Percentiles rank a stretch among this genome's conserved stretches.
phyloP scores from a whole-genome alignment of 768 basidiomycete species.

The Imleria badia region DNA sequence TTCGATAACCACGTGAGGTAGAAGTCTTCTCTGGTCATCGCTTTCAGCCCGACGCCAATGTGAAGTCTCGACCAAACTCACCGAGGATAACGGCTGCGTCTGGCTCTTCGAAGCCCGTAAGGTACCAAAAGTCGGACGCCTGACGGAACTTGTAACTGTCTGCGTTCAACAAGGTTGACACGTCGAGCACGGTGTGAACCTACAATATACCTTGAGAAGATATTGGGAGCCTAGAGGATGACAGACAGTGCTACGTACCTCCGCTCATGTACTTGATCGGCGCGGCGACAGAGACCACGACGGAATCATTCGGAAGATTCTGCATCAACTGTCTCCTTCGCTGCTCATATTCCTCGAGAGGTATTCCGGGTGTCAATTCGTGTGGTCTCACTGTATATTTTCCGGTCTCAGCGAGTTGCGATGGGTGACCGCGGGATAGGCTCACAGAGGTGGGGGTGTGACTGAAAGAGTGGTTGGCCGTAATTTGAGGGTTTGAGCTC shows the following conservation, averaged over 20 bases:
- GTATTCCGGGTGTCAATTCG: slow-evolving; percentile 84
- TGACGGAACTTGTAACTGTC: slow-evolving; percentile 93
- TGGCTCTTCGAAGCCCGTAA: slow-evolving; percentile 95
- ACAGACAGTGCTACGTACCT: slow-evolving; percentile 48
- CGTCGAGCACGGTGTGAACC: slow-evolving; percentile 28
- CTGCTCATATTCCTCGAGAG: slow-evolving; percentile 70
- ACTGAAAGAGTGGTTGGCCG: slow-evolving; percentile 75
- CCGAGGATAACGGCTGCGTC: slow-evolving; percentile 86
- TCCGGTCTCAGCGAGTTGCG: not conserved
- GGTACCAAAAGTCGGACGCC: slow-evolving; percentile 90
- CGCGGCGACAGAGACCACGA: slow-evolving; percentile 77
- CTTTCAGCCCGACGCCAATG: slow-evolving; percentile 1
- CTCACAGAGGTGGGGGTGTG: slow-evolving; percentile 81
- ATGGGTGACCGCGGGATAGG: slow-evolving; percentile 8
- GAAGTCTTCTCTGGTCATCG: slow-evolving; percentile 61
- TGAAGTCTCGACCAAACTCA: slow-evolving; percentile 30
- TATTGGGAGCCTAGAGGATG: slow-evolving; percentile 10
- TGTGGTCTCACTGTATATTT: slow-evolving; percentile 46
- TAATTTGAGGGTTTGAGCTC: slow-evolving; percentile 66
- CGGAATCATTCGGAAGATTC: slow-evolving; percentile 63
- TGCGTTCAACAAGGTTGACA: slow-evolving; percentile 8
- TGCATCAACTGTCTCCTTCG: slow-evolving; percentile 73
- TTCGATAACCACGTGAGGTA: slow-evolving; percentile 73
- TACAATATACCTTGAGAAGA: slow-evolving; percentile 68
- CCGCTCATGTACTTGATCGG: slow-evolving; percentile 84